Conservation (phyloP, 768 basidiomycete species). For the Rhodotorula kratochvilovae region DNA sequence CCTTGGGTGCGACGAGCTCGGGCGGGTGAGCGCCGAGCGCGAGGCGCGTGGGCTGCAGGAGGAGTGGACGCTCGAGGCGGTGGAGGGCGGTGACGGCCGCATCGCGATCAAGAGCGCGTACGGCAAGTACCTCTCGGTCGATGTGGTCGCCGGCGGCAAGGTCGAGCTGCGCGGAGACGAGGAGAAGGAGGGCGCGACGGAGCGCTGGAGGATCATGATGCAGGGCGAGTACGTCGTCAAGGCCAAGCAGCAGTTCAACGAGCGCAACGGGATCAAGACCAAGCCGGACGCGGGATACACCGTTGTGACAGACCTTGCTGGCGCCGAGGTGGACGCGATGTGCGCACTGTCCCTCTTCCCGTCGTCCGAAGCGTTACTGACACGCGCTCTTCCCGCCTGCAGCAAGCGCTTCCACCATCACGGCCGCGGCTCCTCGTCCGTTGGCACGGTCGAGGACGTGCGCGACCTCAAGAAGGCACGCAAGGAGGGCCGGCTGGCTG, state of each 20-base stretch:
- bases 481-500: conserved; percentile 50
- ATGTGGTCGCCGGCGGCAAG: conserved; percentile 78
- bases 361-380: not conserved
- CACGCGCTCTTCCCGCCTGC: not conserved
- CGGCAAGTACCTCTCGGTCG: conserved; percentile 77
- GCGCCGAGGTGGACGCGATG: conserved; percentile 49
- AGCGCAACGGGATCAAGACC: conserved; percentile 60
- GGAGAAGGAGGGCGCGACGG: conserved; percentile 71
- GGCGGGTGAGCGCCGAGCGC: conserved; percentile 73
- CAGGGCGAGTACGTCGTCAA: conserved; percentile 85
- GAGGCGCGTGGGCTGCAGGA: conserved; percentile 90
- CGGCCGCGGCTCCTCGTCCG: conserved; percentile 63
- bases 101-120: conserved; percentile 70
- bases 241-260: conserved; percentile 65
- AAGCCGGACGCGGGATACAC: conserved; percentile 51
- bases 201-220: conserved; percentile 83
- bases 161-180: conserved; percentile 75
- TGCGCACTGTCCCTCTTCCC: conserved; percentile 10
- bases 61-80: conserved; percentile 81
- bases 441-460: conserved; percentile 67
- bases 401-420: conserved; percentile 67
- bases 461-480: conserved; percentile 71
- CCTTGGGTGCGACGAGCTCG: conserved; percentile 78
- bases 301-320: conserved; percentile 74
- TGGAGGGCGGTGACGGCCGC: conserved; percentile 41